Evolutionary conservation across 2,329 filamentous ascomycete genomes (phyloP), one percentile per base, ranked within the genome.

Genomic region (Helotiales sp.): DNA sequence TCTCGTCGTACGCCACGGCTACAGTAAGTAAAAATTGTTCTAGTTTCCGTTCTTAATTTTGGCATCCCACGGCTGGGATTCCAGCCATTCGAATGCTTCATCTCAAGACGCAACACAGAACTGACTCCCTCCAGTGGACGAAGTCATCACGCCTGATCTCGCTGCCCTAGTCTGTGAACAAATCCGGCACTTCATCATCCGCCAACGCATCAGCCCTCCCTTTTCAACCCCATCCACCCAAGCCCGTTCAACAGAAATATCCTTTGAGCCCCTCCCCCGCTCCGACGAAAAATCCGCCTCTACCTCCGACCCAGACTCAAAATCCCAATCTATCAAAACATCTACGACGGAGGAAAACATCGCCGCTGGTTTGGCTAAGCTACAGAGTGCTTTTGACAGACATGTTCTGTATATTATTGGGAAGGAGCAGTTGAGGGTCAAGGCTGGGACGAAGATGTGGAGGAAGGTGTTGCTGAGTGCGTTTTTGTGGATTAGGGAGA

Each of bases 1-100:
- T 2, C 76, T 91, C 2, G 81, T 88, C 3, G 78, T 90, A 1
- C 82, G 87, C 13, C 85, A 90, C 67, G 88, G 88, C 1, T 91
- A 88, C 71, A 88, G n/a, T n/a, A n/a, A n/a, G n/a, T n/a, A n/a
- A n/a, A n/a, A n/a, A n/a, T n/a, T n/a, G n/a, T n/a, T n/a, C n/a
- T n/a, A n/a, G n/a, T n/a, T n/a, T n/a, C n/a, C n/a, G n/a, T n/a
- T n/a, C n/a, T n/a, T n/a, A n/a, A n/a, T n/a, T n/a, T n/a, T n/a
- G n/a, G n/a, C n/a, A n/a, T n/a, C n/a, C n/a, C n/a, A n/a, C n/a
- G n/a, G n/a, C n/a, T n/a, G n/a, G n/a, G n/a, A n/a, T n/a, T n/a
- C n/a, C n/a, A n/a, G n/a, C n/a, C n/a, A n/a, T n/a, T n/a, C n/a
- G n/a, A n/a, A n/a, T n/a, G n/a, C n/a, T n/a, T n/a, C n/a, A n/a